These are phyloP conservation scores for Wakefieldia striispora DNA, from an alignment of 768 basidiomycete species.

Conservation along the genomic window DNA sequence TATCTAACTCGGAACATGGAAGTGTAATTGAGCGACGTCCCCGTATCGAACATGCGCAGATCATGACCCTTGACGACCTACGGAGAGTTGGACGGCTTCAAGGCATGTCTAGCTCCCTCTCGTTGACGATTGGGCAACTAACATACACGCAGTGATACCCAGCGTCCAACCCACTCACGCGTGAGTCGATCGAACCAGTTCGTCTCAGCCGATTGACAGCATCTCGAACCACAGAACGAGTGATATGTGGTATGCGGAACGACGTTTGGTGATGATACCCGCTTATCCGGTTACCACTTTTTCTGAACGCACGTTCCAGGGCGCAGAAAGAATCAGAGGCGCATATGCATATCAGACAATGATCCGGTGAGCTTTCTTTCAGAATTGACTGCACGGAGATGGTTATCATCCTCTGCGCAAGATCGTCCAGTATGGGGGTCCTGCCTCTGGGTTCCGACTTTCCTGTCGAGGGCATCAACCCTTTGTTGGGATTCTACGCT, in stretches of 20 bases:
- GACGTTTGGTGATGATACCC: slow-evolving; percentile 53
- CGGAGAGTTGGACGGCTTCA: slow-evolving; percentile 68
- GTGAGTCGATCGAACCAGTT: slow-evolving; percentile 39
- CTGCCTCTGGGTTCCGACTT: slow-evolving; percentile 92
- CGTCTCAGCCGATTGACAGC: not conserved
- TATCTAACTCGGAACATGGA: slow-evolving; percentile 30
- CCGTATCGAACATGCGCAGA: slow-evolving; percentile 92
- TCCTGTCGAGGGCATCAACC: slow-evolving; percentile 89
- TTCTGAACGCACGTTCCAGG: slow-evolving; percentile 41
- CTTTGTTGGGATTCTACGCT: slow-evolving; percentile 87
- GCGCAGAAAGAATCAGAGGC: slow-evolving; percentile 75
- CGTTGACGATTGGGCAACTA: not conserved
- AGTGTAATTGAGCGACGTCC: slow-evolving; percentile 52
- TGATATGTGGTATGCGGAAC: slow-evolving; percentile 92
- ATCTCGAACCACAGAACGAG: slow-evolving; percentile 55
- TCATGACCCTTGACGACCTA: slow-evolving; percentile 71
- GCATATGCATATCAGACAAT: slow-evolving; percentile 89
- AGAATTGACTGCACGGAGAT: not conserved
- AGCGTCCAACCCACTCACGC: slow-evolving; percentile 95
- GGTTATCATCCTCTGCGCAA: slow-evolving; percentile 18
- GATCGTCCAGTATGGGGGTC: slow-evolving; percentile 48
- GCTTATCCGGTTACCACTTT: not conserved
- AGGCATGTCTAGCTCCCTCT: slow-evolving; percentile 41
- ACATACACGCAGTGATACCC: slow-evolving; percentile 61
- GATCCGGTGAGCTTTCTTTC: slow-evolving; percentile 49